Percentiles rank a stretch among this genome's conserved stretches.
Conservation (phyloP, 2,329 filamentous ascomycete species). For the Ascochyta lentis region DNA sequence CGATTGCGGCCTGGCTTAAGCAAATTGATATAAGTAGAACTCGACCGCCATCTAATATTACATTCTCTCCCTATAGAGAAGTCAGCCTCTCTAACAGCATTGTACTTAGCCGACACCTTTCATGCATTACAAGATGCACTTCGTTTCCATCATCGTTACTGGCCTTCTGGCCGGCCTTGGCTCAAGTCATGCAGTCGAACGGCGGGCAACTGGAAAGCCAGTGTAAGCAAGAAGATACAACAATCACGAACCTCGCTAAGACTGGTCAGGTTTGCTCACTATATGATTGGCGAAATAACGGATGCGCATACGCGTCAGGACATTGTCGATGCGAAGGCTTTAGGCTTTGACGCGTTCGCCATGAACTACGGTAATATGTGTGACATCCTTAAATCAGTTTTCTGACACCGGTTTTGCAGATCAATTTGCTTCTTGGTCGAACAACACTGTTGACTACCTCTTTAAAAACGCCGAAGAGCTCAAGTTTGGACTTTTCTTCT, state of each 20-base stretch:
- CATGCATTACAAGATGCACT: background rate
- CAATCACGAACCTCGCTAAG: background rate
- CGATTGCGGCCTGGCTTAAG: background rate
- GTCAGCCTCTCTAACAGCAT: background rate
- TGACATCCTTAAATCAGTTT: background rate
- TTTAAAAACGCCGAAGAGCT: constrained; percentile 40
- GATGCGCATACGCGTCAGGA: constrained; percentile 32
- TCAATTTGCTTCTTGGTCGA: constrained; percentile 33
- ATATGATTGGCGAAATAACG: constrained; percentile 33
- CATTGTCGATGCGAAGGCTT: constrained; percentile 33
- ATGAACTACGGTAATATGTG: constrained; percentile 38
- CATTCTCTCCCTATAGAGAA: too few relatives aligned
- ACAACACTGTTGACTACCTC: constrained; percentile 34
- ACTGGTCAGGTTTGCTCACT: constrained; percentile 28
- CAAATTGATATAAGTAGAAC: background rate
- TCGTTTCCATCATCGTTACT: background rate
- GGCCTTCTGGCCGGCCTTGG: background rate
- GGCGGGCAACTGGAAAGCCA: constrained; percentile 1
- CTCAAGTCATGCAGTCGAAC: background rate
- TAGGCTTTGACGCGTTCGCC: constrained; percentile 47
- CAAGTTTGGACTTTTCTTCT: constrained; percentile 48
- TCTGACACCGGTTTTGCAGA: background rate
- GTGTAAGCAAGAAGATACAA: background rate
- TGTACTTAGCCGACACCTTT: background rate
- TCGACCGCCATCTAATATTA: background rate